Conservation (phyloP, 768 basidiomycete genomes). For the Tylopilus felleus region DNA sequence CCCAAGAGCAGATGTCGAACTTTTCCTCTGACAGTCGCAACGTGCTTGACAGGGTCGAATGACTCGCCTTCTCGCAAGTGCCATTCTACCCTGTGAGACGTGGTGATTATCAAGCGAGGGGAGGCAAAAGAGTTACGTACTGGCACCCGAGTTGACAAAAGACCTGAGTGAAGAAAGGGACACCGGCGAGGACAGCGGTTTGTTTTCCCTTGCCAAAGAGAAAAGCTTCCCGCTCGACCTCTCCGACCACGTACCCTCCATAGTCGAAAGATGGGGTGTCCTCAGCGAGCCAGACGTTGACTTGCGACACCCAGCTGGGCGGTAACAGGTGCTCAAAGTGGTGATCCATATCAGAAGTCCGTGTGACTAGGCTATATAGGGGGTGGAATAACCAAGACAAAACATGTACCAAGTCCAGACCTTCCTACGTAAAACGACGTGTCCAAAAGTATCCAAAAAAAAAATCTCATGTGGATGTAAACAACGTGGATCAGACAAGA, state of each 20-base stretch:
- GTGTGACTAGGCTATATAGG: no score
- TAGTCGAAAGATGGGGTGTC: slow-evolving; percentile 97
- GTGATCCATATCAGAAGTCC: slow-evolving; percentile 23
- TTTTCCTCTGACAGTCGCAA: slow-evolving; percentile 90
- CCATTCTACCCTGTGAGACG: slow-evolving; percentile 79
- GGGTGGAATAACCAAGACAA: background rate
- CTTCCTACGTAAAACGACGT: background rate
- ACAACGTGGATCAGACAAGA: slow-evolving; percentile 16
- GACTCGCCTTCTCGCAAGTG: slow-evolving; percentile 80
- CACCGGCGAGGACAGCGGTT: slow-evolving; percentile 81
- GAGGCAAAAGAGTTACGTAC: slow-evolving; percentile 47
- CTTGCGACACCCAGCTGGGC: slow-evolving; percentile 85
- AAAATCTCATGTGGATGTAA: background rate
- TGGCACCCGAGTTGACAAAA: slow-evolving; percentile 86
- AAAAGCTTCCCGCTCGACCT: slow-evolving; percentile 79
- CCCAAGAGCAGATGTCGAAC: slow-evolving; percentile 86
- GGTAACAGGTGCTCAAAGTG: slow-evolving; percentile 73
- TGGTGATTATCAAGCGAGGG: background rate
- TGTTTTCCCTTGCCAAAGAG: slow-evolving; percentile 87
- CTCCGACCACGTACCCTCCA: slow-evolving; percentile 94
- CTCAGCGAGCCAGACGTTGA: slow-evolving; percentile 82
- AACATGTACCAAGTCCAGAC: background rate
- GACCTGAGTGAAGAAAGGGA: slow-evolving; percentile 93
- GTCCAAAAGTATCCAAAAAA: background rate
- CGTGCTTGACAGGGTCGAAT: slow-evolving; percentile 76